Conservation (phyloP, 1,284 basidiomycete species). For the Pseudozyma pruni region DNA sequence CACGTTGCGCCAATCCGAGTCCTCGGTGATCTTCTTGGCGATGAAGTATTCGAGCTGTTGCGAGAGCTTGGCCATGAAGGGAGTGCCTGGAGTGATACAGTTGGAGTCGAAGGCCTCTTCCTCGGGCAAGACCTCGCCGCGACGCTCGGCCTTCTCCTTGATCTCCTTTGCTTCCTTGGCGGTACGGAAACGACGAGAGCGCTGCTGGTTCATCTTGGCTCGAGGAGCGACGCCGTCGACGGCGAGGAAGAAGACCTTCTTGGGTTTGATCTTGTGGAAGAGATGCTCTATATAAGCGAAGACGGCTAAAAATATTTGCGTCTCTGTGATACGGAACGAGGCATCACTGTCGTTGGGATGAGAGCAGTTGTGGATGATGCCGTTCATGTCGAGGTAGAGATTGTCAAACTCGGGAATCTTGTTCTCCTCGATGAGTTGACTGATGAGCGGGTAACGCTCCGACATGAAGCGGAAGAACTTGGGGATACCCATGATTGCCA, state of each 20-base stretch:
- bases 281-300: conserved; percentile 97
- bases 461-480: conserved; percentile 74
- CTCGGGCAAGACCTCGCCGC: conserved; percentile 89
- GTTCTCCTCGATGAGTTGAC: conserved; percentile 95
- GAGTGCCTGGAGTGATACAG: conserved; percentile 97
- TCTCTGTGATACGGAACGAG: conserved; percentile 89
- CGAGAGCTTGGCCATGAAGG: conserved; percentile 92
- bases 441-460: conserved; percentile 97
- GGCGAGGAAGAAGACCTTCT: conserved; percentile 90
- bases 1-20: conserved; percentile 79
- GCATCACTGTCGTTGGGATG: conserved; percentile 93
- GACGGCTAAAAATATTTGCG: conserved; percentile 96
- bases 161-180: conserved; percentile 91
- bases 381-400: conserved; percentile 95
- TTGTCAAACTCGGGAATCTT: conserved; percentile 91
- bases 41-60: conserved; percentile 94
- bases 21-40: conserved; percentile 66
- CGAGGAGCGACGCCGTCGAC: conserved; percentile 97
- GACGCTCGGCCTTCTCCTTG: conserved; percentile 83
- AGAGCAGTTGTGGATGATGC: conserved; percentile 85
- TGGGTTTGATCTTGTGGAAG: conserved; percentile 96
- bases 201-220: conserved; percentile 99
- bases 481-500: conserved; percentile 63
- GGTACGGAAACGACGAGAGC: conserved; percentile 83
- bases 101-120: conserved; percentile 98